Conservation (phyloP, 2,329 filamentous ascomycete species). For the Rosellinia necatrix region DNA sequence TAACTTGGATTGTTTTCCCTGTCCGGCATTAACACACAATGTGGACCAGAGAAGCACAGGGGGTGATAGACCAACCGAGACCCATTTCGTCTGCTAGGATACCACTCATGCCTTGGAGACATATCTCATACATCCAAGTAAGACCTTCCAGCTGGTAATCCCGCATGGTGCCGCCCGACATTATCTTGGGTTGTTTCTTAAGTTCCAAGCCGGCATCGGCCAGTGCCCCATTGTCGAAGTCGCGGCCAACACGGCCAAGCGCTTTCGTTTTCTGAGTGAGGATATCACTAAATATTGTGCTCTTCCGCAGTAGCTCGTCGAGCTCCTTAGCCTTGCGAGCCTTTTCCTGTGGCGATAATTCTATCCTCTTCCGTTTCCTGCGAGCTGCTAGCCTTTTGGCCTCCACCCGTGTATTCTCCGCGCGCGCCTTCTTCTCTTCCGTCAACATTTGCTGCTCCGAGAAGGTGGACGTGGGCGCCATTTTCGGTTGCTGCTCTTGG, state of each 20-base stretch:
- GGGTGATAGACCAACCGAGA: conserved; percentile 54
- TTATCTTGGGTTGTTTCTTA: conserved; percentile 81
- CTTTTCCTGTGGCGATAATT: conserved; percentile 56
- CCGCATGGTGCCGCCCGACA: conserved; percentile 88
- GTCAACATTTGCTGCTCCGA: conserved; percentile 41
- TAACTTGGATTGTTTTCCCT: conserved; percentile 92
- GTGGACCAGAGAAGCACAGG: neutral
- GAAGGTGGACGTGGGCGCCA: conserved; percentile 36
- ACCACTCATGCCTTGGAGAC: conserved; percentile 81
- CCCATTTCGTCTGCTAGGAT: conserved; percentile 96
- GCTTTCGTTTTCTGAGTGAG: conserved; percentile 67
- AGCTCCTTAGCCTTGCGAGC: conserved; percentile 64
- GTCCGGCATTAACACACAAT: conserved; percentile 5
- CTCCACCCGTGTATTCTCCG: conserved; percentile 54
- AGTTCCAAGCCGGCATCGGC: conserved; percentile 73
- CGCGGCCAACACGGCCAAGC: conserved; percentile 64
- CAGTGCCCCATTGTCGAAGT: conserved; percentile 62
- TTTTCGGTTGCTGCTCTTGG: conserved; percentile 27
- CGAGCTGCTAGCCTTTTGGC: conserved; percentile 47
- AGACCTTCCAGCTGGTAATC: conserved; percentile 93
- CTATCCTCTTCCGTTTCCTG: conserved; percentile 50
- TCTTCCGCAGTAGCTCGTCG: conserved; percentile 63
- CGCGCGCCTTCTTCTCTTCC: conserved; percentile 52
- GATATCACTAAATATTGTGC: conserved; percentile 65
- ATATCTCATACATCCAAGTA: conserved; percentile 91